phyloP scores from a whole-genome alignment of 2,329 filamentous ascomycete species.

The Bipolaris gigantea region DNA sequence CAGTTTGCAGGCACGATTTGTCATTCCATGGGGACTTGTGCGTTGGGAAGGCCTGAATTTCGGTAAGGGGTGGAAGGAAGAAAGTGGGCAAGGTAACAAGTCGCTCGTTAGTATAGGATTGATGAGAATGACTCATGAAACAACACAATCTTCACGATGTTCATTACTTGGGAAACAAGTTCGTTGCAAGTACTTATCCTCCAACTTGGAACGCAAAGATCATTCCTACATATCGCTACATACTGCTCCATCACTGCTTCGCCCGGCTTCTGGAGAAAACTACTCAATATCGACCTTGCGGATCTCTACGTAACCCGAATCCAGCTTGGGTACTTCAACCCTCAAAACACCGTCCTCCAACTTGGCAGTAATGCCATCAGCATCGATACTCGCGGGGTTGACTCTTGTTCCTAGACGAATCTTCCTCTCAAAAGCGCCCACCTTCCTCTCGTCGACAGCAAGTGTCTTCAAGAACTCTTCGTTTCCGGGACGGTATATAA shows the following conservation, averaged over 20 bases:
- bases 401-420: slow-evolving; percentile 61
- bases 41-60: slow-evolving; percentile 7
- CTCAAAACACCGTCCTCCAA: slow-evolving; percentile 77
- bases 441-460: slow-evolving; percentile 65
- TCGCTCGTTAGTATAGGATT: not conserved
- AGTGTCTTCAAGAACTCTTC: slow-evolving; percentile 69
- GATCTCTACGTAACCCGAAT: slow-evolving; percentile 62
- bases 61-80: not conserved
- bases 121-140: not conserved
- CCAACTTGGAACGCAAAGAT: not conserved
- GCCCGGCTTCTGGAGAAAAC: not conserved
- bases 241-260: not conserved
- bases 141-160: no score
- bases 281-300: slow-evolving; percentile 57
- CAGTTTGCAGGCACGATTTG: slow-evolving; percentile 7
- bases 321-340: slow-evolving; percentile 73
- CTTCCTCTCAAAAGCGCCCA: slow-evolving; percentile 74
- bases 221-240: not conserved
- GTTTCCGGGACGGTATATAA: slow-evolving; percentile 70
- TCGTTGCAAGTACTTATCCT: no score
- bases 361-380: slow-evolving; percentile 69
- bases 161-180: no score
- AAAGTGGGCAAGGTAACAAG: not conserved
- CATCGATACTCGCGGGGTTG: slow-evolving; percentile 65
- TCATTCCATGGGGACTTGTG: slow-evolving; percentile 24